These are phyloP conservation scores for Oligophagozyma castellii DNA, from an alignment of 1,139 yeast genomes.

Conservation along the genomic window DNA sequence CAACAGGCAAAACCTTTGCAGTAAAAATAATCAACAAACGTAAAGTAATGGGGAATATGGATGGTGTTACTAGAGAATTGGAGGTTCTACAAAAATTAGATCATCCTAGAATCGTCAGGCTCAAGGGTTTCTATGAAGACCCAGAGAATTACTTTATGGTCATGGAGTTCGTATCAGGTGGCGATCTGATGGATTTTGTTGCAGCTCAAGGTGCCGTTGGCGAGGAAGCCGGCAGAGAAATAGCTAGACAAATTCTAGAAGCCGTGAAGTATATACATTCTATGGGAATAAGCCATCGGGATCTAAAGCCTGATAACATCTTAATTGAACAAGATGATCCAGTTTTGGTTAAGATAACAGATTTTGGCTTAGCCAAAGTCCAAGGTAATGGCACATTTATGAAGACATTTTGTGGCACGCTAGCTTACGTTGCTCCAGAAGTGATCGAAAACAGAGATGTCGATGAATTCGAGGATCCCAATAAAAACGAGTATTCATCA, in stretches of 20 bases:
- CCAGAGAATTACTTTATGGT: conserved; percentile 67
- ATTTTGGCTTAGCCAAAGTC: conserved; percentile 80
- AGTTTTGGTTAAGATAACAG: conserved; percentile 78
- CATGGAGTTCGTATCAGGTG: conserved; percentile 93
- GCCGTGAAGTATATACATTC: conserved; percentile 83
- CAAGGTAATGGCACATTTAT: conserved; percentile 64
- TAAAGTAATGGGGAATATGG: conserved; percentile 66
- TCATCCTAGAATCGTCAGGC: conserved; percentile 73
- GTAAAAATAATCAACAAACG: conserved; percentile 79
- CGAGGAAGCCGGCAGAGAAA: conserved; percentile 79
- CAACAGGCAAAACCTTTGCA: conserved; percentile 76
- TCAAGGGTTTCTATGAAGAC: conserved; percentile 80
- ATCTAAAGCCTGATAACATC: conserved; percentile 85
- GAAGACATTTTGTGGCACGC: conserved; percentile 83
- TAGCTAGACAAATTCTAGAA: conserved; percentile 66
- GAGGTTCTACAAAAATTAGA: conserved; percentile 62
- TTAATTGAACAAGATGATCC: conserved; percentile 86
- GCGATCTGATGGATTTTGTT: conserved; percentile 94
- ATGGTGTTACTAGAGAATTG: conserved; percentile 76
- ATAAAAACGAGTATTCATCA: conserved; percentile 49
- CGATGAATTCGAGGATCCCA: conserved; percentile 18
- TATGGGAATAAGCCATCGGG: conserved; percentile 85
- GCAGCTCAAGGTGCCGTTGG: conserved; percentile 86
- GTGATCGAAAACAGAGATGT: conserved; percentile 56
- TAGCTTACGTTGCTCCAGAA: conserved; percentile 91